Evolutionary conservation across 176 grass and related monocot genomes (phyloP), one percentile per base, ranked within the genome.

Genomic region (Oryza glaberrima): DNA sequence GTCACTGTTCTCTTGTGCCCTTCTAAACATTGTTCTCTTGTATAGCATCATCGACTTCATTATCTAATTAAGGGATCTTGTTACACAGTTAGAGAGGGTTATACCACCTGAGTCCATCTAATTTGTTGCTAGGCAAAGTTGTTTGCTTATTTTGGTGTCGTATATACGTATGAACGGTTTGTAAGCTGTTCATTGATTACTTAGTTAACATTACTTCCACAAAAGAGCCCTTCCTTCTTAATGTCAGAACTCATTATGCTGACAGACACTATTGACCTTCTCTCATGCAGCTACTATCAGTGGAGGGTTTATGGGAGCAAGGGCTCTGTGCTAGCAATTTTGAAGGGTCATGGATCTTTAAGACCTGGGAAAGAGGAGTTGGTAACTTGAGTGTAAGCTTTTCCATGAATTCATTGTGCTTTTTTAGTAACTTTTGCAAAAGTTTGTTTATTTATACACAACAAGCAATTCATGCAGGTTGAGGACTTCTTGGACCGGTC

Each of bases 281-380:
- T 81, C 12, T 79, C 60, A n/a, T 87, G 88, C 84, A 95, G 90
- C 77, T 95, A 74, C 76, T 69, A 32, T 88, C 90, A 72, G 88
- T 90, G 61, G 70, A 94, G 58, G 76, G 64, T 74, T 90, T 97
- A 69, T 97, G 89, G 90, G 36, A 87, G 87, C 77, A 92, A 68
- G 96, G 96, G 40, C 88, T 98, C 75, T 98, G 93, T 88, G 93
- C 89, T 15, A 98, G 96, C 75, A 88, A 80, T 82, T 92, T 82
- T 83, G 93, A 98, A 87, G 93, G 89, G 51, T 92, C 72, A 46
- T 98, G 96, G 93, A 88, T 92, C 85, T 90, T 23, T 63, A 63
- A 88, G 89, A 87, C 74, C 56, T 85, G 80, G 83, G 23, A 40
- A 23, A 90, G 64, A 69, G 84, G 82, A 52, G 36, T 83, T 76